Evolutionary conservation across 345 rosid species (phyloP).

Genomic region (Eucalyptus marginata): DNA sequence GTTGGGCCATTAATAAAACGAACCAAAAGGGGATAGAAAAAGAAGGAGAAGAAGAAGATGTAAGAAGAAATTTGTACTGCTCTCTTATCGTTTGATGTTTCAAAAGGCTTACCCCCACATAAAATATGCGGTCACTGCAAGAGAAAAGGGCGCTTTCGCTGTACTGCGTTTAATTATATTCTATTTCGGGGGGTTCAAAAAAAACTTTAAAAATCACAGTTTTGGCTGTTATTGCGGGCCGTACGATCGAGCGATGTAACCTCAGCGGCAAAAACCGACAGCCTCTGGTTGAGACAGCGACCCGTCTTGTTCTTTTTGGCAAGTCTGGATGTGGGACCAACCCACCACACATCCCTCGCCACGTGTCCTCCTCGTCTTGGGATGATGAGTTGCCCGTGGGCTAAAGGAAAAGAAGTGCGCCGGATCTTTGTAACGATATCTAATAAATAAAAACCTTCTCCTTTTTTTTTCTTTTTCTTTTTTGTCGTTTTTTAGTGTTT

Average conservation of each 20-base stretch:
- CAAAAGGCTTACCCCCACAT: not conserved
- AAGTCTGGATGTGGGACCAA: slow-evolving; percentile 13
- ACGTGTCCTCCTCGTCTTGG: slow-evolving; percentile 1
- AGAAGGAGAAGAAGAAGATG: no score
- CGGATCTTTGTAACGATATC: not conserved
- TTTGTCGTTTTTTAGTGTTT: not conserved
- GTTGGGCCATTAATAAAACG: not conserved
- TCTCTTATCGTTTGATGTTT: not conserved
- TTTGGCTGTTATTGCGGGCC: not conserved
- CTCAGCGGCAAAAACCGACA: slow-evolving; percentile 8
- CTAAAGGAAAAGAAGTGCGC: not conserved
- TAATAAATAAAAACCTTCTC: not conserved
- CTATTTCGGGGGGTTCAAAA: not conserved
- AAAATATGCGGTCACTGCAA: not conserved
- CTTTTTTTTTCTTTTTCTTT: no score
- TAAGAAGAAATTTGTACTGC: not conserved
- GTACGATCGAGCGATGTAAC: slow-evolving; percentile 9
- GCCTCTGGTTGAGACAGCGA: slow-evolving; percentile 19
- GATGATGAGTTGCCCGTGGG: not conserved
- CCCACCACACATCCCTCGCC: slow-evolving; percentile 7
- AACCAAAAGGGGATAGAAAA: not conserved
- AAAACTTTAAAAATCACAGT: not conserved
- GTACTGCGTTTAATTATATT: not conserved
- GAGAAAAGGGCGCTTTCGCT: not conserved
- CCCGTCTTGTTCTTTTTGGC: slow-evolving; percentile 34